Base-by-base conservation (phyloP, 352 stramenopile genomes). In the Phytophthora pinifolia region DNA sequence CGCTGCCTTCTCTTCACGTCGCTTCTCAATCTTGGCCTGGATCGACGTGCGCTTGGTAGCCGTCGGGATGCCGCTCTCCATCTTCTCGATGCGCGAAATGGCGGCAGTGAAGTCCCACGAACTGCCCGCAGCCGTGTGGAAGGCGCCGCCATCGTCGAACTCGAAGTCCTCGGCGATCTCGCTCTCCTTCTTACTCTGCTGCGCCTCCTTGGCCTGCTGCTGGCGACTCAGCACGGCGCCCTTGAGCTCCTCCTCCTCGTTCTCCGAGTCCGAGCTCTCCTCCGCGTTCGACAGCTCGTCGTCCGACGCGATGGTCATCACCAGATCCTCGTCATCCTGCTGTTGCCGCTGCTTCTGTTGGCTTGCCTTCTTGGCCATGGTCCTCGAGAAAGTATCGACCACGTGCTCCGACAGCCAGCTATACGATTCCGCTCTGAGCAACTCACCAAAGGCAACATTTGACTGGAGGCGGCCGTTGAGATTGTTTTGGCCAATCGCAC, bases 281-380 rank as follows among this genome's bases (percentile, higher is more conserved):
- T 92, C 79, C 12, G 79, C 70, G 15, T 82, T 66, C 18, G 81
- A 88, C 20, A 92, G 46, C 62, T 96, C 86, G 3, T 92, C 86
- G 46, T 94, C 83, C 4, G 83, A 96, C 62, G 83, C 84, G 57
- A 96, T 92, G 49, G 86, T 96, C 84, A 94, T 92, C 63, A 96
- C 72, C 60, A 96, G 68, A 50, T 91, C 83, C 43, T 92, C 80
- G 31, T 69, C 22, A 27, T 27, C 45, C 39, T 62, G 52, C 35
- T 47, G 46, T 33, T 47, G 37, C 38, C 10, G 46, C 38, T 47
- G 37, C 38, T 14, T n/a, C 36, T 46, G 42, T 30, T 46, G 39
- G 34, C 31, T 31, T 30, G 6, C 6, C 39, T 55, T 60, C 46
- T 50, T 61, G 30, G 18, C 51, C 61, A 73, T 70, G 18, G 20